Percentiles rank a stretch among this genome's conserved stretches.
phyloP scores from a whole-genome alignment of 805 yeast genomes.

The Komagataella pseudopastoris region DNA sequence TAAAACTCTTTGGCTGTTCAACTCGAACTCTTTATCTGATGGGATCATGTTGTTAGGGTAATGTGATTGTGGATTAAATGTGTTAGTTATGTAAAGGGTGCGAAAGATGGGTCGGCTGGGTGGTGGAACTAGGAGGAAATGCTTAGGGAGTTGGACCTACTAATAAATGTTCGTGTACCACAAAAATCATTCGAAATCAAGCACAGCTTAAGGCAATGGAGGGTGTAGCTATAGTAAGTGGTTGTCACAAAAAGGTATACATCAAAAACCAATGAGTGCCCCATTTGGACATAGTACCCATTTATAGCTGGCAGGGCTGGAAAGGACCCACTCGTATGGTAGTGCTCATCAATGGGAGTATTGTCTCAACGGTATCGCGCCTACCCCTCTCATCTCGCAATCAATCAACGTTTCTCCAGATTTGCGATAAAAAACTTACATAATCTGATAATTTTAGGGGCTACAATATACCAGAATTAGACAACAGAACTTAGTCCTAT shows the following conservation, averaged over 20 bases:
- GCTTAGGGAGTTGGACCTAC: not conserved
- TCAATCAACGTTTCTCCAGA: not conserved
- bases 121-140: not conserved
- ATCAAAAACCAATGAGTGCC: too few species aligned
- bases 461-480: not conserved
- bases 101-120: not conserved
- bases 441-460: too few species aligned
- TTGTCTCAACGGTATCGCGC: not conserved
- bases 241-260: too few species aligned
- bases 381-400: not conserved
- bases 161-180: not conserved
- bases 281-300: too few species aligned
- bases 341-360: too few species aligned
- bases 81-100: not conserved
- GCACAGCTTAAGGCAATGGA: too few species aligned
- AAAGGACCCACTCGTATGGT: too few species aligned
- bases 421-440: not conserved
- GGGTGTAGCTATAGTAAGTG: too few species aligned
- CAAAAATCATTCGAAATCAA: too few species aligned
- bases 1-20: slow-evolving; percentile 24
- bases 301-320: too few species aligned
- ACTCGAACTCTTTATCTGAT: slow-evolving; percentile 19
- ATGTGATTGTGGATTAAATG: not conserved
- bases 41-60: not conserved
- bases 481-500: not conserved